phyloP scores from a whole-genome alignment of 2,329 filamentous ascomycete species.

The Myriosclerotinia curreyana region DNA sequence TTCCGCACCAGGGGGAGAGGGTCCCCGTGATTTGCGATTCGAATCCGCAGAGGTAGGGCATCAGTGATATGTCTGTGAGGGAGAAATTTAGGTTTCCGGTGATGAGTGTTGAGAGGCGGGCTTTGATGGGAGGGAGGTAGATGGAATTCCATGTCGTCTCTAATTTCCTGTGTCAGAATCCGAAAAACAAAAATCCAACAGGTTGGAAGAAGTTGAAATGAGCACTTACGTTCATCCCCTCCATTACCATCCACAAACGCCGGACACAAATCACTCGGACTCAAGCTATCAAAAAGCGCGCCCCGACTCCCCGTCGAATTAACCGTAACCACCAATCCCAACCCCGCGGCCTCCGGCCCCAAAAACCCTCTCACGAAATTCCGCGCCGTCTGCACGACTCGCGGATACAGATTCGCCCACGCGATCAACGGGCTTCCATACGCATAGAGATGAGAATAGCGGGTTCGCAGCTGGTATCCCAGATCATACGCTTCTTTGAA shows the following conservation, averaged over 20 bases:
- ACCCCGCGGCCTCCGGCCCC: constrained; percentile 51
- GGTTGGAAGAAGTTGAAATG: background rate
- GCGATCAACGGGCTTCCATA: constrained; percentile 50
- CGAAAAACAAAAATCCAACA: background rate
- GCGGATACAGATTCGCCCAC: constrained; percentile 65
- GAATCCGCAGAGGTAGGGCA: constrained; percentile 69
- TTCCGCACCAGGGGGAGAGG: constrained; percentile 59
- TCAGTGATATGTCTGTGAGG: constrained; percentile 52
- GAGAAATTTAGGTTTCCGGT: constrained; percentile 53
- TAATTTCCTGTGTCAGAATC: background rate
- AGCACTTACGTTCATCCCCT: constrained; percentile 40
- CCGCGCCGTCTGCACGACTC: constrained; percentile 59
- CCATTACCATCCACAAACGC: constrained; percentile 55
- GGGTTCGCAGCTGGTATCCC: constrained; percentile 51
- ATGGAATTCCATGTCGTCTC: constrained; percentile 13
- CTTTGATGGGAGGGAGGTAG: constrained; percentile 14
- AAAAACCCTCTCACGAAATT: constrained; percentile 61
- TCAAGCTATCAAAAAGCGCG: constrained; percentile 60
- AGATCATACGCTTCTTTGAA: constrained; percentile 59
- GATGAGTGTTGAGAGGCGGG: constrained; percentile 2
- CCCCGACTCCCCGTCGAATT: constrained; percentile 51
- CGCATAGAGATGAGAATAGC: constrained; percentile 48
- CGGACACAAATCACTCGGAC: constrained; percentile 61
- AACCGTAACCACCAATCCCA: constrained; percentile 57
- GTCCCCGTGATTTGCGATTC: constrained; percentile 64